Evolutionary conservation across 2,329 filamentous ascomycete species (phyloP).

Genomic region (Colletotrichum sp.): DNA sequence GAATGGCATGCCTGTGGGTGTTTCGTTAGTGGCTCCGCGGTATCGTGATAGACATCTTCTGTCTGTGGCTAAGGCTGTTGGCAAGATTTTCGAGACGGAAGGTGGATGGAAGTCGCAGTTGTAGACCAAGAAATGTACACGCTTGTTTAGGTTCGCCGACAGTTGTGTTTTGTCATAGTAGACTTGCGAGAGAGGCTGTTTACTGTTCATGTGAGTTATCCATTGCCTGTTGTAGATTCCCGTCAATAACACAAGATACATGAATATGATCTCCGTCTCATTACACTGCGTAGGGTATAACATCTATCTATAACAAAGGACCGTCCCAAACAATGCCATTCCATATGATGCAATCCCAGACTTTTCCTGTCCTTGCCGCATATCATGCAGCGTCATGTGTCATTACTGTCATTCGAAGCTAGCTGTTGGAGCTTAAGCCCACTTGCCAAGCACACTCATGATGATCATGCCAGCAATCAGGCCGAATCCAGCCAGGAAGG

Average conservation of each 20-base stretch:
- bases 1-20: slow-evolving; percentile 61
- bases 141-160: too few relatives aligned
- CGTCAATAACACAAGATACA: fast-evolving
- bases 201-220: neutral
- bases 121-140: neutral
- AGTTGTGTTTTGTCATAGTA: too few relatives aligned
- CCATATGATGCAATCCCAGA: neutral
- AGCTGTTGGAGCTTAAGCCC: slow-evolving; percentile 67
- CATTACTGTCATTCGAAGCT: neutral
- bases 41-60: slow-evolving; percentile 52
- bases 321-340: neutral
- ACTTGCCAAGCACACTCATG: slow-evolving; percentile 78
- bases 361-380: neutral
- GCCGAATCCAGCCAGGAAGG: slow-evolving; percentile 53
- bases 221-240: fast-evolving
- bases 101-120: slow-evolving; percentile 34
- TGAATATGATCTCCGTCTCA: too few relatives aligned
- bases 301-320: slow-evolving; percentile 6
- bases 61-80: slow-evolving; percentile 42
- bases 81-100: slow-evolving; percentile 34
- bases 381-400: neutral
- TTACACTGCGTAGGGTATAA: slow-evolving; percentile 9
- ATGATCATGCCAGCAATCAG: slow-evolving; percentile 67
- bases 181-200: fast-evolving
- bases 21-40: slow-evolving; percentile 55